phyloP scores from a whole-genome alignment of 768 basidiomycete species.

The Psilocybe azurescens region DNA sequence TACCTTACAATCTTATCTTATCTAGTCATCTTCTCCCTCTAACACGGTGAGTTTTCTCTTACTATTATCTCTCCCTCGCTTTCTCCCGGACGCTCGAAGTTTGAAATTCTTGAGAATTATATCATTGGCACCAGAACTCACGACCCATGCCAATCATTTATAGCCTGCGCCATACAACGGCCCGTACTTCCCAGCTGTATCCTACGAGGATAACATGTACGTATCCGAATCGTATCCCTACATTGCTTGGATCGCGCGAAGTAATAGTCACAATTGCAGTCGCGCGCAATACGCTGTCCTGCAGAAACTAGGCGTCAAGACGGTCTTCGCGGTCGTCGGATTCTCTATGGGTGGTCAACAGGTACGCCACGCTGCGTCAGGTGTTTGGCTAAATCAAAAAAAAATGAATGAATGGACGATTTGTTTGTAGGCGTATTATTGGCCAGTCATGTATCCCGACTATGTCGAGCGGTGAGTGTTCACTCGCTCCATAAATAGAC shows the following conservation, averaged over 20 bases:
- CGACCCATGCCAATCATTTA: background rate
- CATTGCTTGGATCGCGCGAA: background rate
- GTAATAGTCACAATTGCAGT: conserved; percentile 27
- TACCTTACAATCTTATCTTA: background rate
- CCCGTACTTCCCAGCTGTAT: conserved; percentile 60
- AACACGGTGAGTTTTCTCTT: conserved; percentile 48
- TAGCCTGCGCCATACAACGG: conserved; percentile 63
- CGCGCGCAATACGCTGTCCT: conserved; percentile 60
- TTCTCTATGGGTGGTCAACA: conserved; percentile 68
- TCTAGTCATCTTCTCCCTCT: conserved; percentile 63
- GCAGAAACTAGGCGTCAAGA: conserved; percentile 50
- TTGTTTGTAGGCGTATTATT: conserved; percentile 52
- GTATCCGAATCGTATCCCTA: background rate
- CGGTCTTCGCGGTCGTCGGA: conserved; percentile 54
- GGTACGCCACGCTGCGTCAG: conserved; percentile 18
- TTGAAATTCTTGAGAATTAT: no score
- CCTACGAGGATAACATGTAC: conserved; percentile 65
- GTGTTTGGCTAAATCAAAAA: background rate
- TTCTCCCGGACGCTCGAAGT: background rate
- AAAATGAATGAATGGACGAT: background rate
- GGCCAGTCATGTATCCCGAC: conserved; percentile 61
- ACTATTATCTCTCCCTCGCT: background rate
- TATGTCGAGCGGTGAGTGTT: conserved; percentile 49
- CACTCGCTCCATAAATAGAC: background rate
- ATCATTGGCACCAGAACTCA: background rate